Evolutionary conservation across 2,329 filamentous ascomycete species (phyloP).

Genomic region (Lasiodiplodia sp.): DNA sequence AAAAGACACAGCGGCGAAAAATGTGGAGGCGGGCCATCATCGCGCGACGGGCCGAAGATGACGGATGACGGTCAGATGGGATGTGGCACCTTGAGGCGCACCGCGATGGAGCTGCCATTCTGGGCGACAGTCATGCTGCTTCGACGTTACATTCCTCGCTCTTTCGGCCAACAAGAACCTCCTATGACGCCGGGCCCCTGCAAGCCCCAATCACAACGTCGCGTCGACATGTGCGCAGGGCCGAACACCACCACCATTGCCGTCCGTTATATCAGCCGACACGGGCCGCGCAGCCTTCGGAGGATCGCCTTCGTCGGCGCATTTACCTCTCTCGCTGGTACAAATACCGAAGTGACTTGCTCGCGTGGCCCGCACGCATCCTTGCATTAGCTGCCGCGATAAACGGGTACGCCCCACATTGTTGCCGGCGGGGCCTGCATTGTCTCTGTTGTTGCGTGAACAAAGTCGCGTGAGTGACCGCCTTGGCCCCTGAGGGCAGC

Average conservation of each 20-base stretch:
- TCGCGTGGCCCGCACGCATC: conserved; percentile 10
- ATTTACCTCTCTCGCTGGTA: neutral
- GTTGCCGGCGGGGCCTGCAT: neutral
- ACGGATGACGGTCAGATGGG: conserved; percentile 10
- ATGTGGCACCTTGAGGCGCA: conserved; percentile 7
- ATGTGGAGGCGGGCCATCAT: neutral
- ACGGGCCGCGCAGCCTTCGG: neutral
- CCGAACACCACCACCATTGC: conserved; percentile 5
- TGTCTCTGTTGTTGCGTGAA: neutral
- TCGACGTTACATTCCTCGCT: conserved; percentile 19
- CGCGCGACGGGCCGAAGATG: neutral
- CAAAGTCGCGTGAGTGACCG: neutral
- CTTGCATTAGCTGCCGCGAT: neutral
- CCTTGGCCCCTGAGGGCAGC: neutral
- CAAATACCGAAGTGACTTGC: conserved; percentile 8
- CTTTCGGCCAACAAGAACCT: neutral
- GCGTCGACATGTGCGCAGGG: neutral
- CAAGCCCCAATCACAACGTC: neutral
- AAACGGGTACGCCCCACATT: neutral
- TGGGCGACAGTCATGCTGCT: conserved; percentile 21
- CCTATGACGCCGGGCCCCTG: neutral
- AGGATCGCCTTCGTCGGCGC: neutral
- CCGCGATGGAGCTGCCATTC: conserved; percentile 3
- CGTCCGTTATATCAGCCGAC: conserved; percentile 6
- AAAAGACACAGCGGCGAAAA: neutral